Percentiles rank a stretch among this genome's conserved stretches.
phyloP scores from a whole-genome alignment of 768 basidiomycete species.

The Tylopilus cervinicoccineus region DNA sequence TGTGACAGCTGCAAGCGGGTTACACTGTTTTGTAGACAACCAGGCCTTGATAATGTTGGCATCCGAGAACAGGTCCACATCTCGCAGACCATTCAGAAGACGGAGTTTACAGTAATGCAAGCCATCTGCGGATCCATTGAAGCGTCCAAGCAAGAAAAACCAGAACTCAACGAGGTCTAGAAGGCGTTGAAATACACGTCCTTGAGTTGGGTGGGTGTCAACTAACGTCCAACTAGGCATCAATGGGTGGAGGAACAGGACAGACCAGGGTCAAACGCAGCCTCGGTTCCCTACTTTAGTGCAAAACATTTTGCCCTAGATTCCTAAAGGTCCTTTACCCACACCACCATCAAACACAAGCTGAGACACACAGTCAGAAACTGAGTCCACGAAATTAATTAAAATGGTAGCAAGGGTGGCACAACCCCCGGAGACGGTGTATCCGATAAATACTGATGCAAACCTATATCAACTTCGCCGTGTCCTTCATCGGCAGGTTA shows the following conservation, averaged over 20 bases:
- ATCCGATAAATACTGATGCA: too few relatives aligned
- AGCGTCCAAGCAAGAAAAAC: slow-evolving; percentile 40
- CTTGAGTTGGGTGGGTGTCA: background rate
- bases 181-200: slow-evolving; percentile 31
- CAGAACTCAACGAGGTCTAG: slow-evolving; percentile 38
- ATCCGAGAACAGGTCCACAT: slow-evolving; percentile 23
- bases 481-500: too few relatives aligned
- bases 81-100: slow-evolving; percentile 26
- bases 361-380: too few relatives aligned
- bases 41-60: slow-evolving; percentile 40
- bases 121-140: slow-evolving; percentile 43
- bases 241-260: background rate
- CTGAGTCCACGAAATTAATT: too few relatives aligned
- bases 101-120: slow-evolving; percentile 29
- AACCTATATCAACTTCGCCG: too few relatives aligned
- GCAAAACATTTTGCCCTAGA: too few relatives aligned
- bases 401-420: too few relatives aligned
- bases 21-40: slow-evolving; percentile 43
- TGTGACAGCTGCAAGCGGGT: slow-evolving; percentile 44
- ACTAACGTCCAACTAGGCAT: slow-evolving; percentile 18
- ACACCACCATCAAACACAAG: too few relatives aligned
- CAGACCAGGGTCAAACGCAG: too few relatives aligned
- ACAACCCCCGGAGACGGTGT: too few relatives aligned
- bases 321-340: too few relatives aligned
- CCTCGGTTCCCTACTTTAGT: too few relatives aligned